A percentile compares a stretch with the other conserved stretches of the same genome.
Evolutionary conservation across 2,329 filamentous ascomycete genomes (phyloP).

Genomic region (Monosporascus cannonballus): DNA sequence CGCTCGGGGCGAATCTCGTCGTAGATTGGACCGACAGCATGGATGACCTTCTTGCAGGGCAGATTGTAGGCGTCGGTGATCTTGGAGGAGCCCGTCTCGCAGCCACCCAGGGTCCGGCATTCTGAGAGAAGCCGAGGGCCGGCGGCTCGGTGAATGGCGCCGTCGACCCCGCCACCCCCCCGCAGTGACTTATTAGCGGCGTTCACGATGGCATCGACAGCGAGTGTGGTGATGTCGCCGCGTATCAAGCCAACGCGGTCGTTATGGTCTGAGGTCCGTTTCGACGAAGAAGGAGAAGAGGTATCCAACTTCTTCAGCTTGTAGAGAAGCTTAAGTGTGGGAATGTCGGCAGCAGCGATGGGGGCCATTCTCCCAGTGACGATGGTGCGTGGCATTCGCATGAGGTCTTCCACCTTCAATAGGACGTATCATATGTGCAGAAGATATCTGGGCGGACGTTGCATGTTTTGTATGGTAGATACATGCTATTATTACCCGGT

Average conservation of each 20-base stretch:
- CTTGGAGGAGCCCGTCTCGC: conserved; percentile 71
- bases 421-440: no score
- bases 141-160: conserved; percentile 79
- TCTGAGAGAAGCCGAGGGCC: conserved; percentile 63
- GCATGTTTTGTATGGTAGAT: no score
- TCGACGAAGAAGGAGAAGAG: conserved; percentile 1
- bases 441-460: no score
- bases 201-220: conserved; percentile 83
- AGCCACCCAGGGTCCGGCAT: conserved; percentile 67
- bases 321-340: conserved; percentile 61
- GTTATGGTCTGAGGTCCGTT: conserved; percentile 46
- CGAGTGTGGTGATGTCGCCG: conserved; percentile 75
- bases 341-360: conserved; percentile 48
- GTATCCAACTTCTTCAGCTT: conserved; percentile 41
- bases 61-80: conserved; percentile 74
- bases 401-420: not conserved
- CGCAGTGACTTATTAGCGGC: conserved; percentile 75
- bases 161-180: conserved; percentile 87
- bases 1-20: conserved; percentile 29
- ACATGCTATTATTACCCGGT: no score
- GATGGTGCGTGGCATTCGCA: conserved; percentile 12
- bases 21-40: conserved; percentile 85
- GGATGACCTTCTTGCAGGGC: conserved; percentile 75
- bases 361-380: conserved; percentile 28
- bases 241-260: conserved; percentile 63